These are phyloP conservation scores for Acacia crassicarpa DNA, from an alignment of 306 rosid genomes.

Conservation along the genomic window DNA sequence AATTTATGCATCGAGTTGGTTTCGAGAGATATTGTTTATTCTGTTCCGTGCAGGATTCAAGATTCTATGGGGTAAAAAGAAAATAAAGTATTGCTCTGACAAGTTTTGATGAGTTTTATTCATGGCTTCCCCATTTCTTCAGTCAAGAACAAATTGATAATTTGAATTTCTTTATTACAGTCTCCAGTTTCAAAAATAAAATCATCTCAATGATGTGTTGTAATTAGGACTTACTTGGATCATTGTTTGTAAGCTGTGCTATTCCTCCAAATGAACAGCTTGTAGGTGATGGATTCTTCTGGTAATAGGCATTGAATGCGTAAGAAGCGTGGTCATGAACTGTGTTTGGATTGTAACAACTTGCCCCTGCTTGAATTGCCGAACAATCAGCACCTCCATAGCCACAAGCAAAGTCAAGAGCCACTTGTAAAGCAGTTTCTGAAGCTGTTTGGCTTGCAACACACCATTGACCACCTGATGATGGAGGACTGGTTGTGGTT, in stretches of 20 bases:
- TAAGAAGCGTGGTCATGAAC: slow-evolving; percentile 83
- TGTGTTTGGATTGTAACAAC: slow-evolving; percentile 82
- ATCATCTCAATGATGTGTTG: background rate
- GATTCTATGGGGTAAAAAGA: background rate
- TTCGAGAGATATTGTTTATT: background rate
- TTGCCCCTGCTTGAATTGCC: slow-evolving; percentile 65
- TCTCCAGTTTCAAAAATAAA: background rate
- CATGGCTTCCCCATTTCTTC: background rate
- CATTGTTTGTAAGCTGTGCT: slow-evolving; percentile 68
- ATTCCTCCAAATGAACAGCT: slow-evolving; percentile 94
- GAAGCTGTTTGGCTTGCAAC: slow-evolving; percentile 73
- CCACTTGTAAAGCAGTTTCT: slow-evolving; percentile 84
- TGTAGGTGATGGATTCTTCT: slow-evolving; percentile 87
- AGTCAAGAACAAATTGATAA: background rate
- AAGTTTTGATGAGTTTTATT: slow-evolving; percentile 2
- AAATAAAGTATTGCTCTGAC: background rate
- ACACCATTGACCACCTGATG: slow-evolving; percentile 81
- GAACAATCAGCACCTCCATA: slow-evolving; percentile 95
- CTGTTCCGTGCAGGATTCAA: background rate
- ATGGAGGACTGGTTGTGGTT: slow-evolving; percentile 32
- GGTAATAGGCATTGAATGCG: slow-evolving; percentile 90
- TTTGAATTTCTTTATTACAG: background rate
- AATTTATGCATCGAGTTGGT: background rate
- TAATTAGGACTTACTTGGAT: slow-evolving; percentile 66
- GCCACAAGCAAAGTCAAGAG: slow-evolving; percentile 97